phyloP scores from a whole-genome alignment of 1,139 yeast genomes.

The Taiozyma sp. region DNA sequence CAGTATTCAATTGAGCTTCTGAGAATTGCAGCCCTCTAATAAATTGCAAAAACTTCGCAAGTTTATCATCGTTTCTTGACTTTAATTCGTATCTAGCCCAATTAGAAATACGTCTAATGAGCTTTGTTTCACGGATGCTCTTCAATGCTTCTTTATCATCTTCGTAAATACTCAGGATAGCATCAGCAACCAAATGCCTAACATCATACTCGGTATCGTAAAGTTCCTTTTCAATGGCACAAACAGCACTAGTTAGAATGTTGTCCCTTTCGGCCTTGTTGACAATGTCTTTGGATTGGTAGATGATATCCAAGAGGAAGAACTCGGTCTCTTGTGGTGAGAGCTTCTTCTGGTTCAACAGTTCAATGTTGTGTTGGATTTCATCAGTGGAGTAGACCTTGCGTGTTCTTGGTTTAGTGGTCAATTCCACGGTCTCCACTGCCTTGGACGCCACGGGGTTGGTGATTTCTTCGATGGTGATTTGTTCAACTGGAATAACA shows the following conservation, averaged over 20 bases:
- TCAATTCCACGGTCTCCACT: background rate
- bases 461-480: background rate
- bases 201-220: conserved; percentile 3
- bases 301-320: background rate
- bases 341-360: background rate
- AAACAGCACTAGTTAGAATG: background rate
- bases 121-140: background rate
- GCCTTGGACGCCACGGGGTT: background rate
- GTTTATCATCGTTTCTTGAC: background rate
- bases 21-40: background rate
- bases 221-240: background rate
- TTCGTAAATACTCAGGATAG: background rate
- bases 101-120: conserved; percentile 2
- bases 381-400: background rate
- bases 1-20: background rate
- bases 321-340: background rate
- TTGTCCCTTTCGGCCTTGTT: background rate
- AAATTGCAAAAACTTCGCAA: background rate
- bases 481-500: background rate
- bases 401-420: background rate
- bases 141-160: background rate
- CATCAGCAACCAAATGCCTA: background rate
- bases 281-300: background rate
- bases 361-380: background rate
- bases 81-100: conserved; percentile 7